Evolutionary conservation across 805 yeast species (phyloP).

Genomic region (Candida yuanshanica): DNA sequence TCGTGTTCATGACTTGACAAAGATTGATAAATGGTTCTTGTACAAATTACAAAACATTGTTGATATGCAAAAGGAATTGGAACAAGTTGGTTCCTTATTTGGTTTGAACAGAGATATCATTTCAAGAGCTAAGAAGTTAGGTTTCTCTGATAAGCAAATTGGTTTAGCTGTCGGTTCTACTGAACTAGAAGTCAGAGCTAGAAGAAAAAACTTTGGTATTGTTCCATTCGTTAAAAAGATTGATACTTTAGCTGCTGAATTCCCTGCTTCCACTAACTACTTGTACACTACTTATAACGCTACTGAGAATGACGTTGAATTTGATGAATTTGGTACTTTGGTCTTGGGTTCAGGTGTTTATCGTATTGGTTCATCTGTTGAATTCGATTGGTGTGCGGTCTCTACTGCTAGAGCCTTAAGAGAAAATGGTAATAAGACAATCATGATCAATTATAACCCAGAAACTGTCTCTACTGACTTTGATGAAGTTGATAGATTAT

Average conservation of each 20-base stretch:
- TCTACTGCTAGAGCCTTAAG: constrained; percentile 93
- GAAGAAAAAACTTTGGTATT: constrained; percentile 75
- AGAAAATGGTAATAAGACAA: constrained; percentile 79
- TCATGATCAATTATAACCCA: constrained; percentile 97
- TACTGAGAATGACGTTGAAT: constrained; percentile 72
- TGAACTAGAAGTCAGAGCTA: constrained; percentile 78
- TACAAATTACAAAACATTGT: constrained; percentile 87
- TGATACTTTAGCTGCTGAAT: constrained; percentile 97
- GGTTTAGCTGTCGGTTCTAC: constrained; percentile 64
- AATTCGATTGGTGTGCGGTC: constrained; percentile 99
- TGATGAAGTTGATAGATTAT: constrained; percentile 95
- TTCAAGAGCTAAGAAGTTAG: constrained; percentile 81
- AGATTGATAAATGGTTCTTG: constrained; percentile 94
- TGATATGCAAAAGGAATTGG: constrained; percentile 77
- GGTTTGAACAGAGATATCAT: constrained; percentile 64
- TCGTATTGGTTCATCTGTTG: constrained; percentile 97
- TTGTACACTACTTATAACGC: constrained; percentile 96
- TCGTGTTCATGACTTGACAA: constrained; percentile 82
- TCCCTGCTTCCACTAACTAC: constrained; percentile 96
- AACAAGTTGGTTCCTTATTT: constrained; percentile 51
- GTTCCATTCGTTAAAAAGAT: constrained; percentile 93
- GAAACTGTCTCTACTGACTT: constrained; percentile 98
- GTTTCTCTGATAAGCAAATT: constrained; percentile 93
- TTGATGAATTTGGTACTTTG: constrained; percentile 86
- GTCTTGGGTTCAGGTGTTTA: constrained; percentile 99